Conservation (phyloP, 495 filamentous ascomycete species). For the Penicillium arizonense region DNA sequence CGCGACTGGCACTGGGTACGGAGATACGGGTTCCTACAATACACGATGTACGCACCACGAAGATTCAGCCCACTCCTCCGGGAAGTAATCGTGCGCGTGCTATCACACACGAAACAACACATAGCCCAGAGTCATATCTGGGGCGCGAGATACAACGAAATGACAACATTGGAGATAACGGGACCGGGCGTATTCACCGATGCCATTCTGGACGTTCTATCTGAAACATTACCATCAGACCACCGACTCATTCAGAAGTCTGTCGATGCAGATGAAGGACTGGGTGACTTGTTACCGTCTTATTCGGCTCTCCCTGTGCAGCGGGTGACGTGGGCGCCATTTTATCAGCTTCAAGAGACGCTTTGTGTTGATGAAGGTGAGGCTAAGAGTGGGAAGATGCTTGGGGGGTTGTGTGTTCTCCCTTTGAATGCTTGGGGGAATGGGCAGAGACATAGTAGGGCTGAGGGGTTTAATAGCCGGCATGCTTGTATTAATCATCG, state of each 20-base stretch:
- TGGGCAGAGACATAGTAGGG: constrained; percentile 41
- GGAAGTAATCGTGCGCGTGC: constrained; percentile 34
- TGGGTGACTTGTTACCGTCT: constrained; percentile 23
- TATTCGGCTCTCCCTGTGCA: constrained; percentile 7
- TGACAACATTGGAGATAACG: constrained; percentile 33
- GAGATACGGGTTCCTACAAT: constrained; percentile 42
- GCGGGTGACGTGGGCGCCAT: constrained; percentile 46
- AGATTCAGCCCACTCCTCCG: constrained; percentile 40
- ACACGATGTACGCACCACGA: constrained; percentile 38
- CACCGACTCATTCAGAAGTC: constrained; percentile 31
- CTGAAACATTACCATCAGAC: constrained; percentile 27
- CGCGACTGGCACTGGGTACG: constrained; percentile 40
- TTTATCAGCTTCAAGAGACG: constrained; percentile 28
- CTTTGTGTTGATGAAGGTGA: constrained; percentile 34
- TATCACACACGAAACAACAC: constrained; percentile 35
- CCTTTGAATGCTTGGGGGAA: constrained; percentile 46
- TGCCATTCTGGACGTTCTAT: constrained; percentile 36
- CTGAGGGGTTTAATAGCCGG: constrained; percentile 27
- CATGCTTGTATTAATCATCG: constrained; percentile 45
- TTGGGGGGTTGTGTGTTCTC: constrained; percentile 39
- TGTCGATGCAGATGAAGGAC: constrained; percentile 22
- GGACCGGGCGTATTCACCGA: constrained; percentile 44
- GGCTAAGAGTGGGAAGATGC: constrained; percentile 14
- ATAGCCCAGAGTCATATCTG: constrained; percentile 14
- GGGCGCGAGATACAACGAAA: constrained; percentile 25